Conservation (phyloP, 352 stramenopile species). For the Paralagenidium karlingii region DNA sequence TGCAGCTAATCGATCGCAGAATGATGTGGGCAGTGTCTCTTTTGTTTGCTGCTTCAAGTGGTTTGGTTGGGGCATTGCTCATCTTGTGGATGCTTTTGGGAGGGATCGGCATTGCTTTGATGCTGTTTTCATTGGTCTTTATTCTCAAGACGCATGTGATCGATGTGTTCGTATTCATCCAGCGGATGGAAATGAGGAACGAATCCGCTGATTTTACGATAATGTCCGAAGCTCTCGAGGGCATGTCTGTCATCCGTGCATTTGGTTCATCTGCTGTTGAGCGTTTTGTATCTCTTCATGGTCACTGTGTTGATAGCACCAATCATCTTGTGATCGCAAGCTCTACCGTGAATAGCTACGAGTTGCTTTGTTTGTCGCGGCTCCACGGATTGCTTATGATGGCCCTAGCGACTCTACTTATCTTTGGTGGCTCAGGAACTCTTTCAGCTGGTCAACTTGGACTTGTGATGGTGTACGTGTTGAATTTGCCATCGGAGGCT, state of each 20-base stretch:
- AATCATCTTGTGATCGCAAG: too few species aligned
- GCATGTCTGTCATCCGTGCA: constrained; percentile 20
- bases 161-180: constrained; percentile 18
- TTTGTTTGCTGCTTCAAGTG: constrained; percentile 14
- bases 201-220: constrained; percentile 18
- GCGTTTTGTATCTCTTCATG: too few species aligned
- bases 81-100: constrained; percentile 21
- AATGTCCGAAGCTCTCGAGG: constrained; percentile 24
- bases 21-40: constrained; percentile 16
- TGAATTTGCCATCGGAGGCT: too few species aligned
- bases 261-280: constrained; percentile 15
- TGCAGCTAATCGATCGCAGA: constrained; percentile 15
- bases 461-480: too few species aligned
- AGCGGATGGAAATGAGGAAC: constrained; percentile 11
- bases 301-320: too few species aligned
- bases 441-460: too few species aligned
- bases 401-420: too few species aligned
- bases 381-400: too few species aligned
- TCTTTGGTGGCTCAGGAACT: too few species aligned
- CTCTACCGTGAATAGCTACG: too few species aligned
- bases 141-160: constrained; percentile 18
- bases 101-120: constrained; percentile 10
- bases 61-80: too few species aligned
- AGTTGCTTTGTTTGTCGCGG: too few species aligned
- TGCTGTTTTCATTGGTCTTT: constrained; percentile 10